Evolutionary conservation across 345 rosid species (phyloP), one percentile per base, ranked within the genome.

Genomic region (Arabidopsis arenosa): DNA sequence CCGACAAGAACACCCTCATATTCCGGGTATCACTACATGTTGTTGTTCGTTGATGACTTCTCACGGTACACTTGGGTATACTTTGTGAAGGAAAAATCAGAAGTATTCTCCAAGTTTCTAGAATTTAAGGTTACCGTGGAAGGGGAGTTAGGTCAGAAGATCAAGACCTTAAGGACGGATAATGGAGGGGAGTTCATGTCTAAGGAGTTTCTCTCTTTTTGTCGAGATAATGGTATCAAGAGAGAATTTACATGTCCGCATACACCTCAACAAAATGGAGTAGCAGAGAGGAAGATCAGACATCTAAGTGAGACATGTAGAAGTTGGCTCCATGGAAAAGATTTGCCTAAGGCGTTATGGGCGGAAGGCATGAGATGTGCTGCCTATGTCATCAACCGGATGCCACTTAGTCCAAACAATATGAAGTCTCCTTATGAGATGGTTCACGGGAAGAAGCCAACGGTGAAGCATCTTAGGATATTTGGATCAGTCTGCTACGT

Each of bases 251-350:
- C 57, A 17, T 66, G 44, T 4, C 44, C 44, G 5, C 12, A 48
- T 17, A 32, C 57, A 44, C 57, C 21, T 66, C 44, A 48, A 0
- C 51, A 68, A 53, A 68, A 53, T 68, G 4, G 51, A 53, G 39
- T 68, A 53, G 39, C 10, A 9, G 9, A 68, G 53, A 37, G 18
- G 3, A 70, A 69, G n/a, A 70, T 61, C 5, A 11, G 18, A 0
- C 55, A 78, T 10, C 35, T 78, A 17, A 59, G 14, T 0, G 36
- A 70, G 75, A 70, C 47, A 0, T 70, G 66, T 13, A 32, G 21
- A 59, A 58, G 47, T 2, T 70, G 66, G 18, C 21, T 69, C 26
- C 28, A 35, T 72, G 17, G 5, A 0, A n/a, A 69, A 1, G 18
- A 48, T 1, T 61, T 58, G 0, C 63, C 53, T 28, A 18, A 18